A percentile compares a stretch with the other conserved stretches of the same genome.
phyloP scores from a whole-genome alignment of 306 rosid genomes.

The Ceratonia siliqua region DNA sequence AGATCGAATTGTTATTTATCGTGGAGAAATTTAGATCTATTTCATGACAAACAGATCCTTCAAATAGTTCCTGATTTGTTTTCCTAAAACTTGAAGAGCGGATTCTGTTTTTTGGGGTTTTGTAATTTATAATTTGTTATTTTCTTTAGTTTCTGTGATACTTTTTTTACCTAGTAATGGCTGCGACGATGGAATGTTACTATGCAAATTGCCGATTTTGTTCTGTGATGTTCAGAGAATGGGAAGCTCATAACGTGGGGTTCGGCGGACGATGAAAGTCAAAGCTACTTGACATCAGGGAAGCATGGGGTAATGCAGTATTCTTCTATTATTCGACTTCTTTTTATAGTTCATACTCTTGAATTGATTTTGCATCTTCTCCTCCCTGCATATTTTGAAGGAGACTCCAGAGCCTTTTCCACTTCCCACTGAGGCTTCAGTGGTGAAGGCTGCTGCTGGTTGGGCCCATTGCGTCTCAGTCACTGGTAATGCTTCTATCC shows the following conservation, averaged over 20 bases:
- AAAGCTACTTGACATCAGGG: constrained; percentile 68
- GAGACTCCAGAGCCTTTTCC: constrained; percentile 72
- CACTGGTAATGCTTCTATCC: constrained; percentile 50
- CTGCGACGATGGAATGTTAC: not conserved
- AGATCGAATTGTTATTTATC: not conserved
- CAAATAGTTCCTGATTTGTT: not conserved
- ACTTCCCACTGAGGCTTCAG: constrained; percentile 68
- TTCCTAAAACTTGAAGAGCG: not conserved
- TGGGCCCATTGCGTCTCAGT: constrained; percentile 90
- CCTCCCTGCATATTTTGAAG: constrained; percentile 56
- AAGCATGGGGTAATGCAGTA: constrained; percentile 78
- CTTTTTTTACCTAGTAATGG: not conserved
- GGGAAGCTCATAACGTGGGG: constrained; percentile 94
- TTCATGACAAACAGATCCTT: not conserved
- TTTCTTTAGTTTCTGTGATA: not conserved
- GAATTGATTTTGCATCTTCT: constrained; percentile 55
- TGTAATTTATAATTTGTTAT: not conserved
- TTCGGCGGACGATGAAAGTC: constrained; percentile 73
- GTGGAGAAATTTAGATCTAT: constrained; percentile 28
- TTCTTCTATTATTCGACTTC: constrained; percentile 25
- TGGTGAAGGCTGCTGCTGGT: constrained; percentile 78
- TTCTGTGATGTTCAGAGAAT: constrained; percentile 41
- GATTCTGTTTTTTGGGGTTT: not conserved
- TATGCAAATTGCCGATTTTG: not conserved
- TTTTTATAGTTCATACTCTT: constrained; percentile 28